Percentiles rank a stretch among this genome's conserved stretches.
Conservation (phyloP, 202 grass and related monocot genomes). For the Carex arenaria region DNA sequence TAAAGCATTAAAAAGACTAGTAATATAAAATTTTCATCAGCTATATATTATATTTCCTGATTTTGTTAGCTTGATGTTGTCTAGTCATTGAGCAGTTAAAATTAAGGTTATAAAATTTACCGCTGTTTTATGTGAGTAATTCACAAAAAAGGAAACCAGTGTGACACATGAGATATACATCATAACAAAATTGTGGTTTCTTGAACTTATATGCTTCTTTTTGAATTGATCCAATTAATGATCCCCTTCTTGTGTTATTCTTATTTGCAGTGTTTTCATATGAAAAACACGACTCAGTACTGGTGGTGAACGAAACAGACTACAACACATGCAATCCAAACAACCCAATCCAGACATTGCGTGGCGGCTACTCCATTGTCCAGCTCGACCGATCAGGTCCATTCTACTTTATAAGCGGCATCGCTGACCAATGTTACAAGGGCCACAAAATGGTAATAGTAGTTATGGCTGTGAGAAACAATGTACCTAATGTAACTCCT, state of each 20-base stretch:
- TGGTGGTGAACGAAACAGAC: conserved; percentile 46
- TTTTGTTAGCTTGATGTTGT: not conserved
- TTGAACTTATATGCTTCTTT: not conserved
- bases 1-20: not conserved
- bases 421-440: conserved; percentile 40
- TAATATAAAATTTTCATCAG: not conserved
- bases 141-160: not conserved
- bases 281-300: conserved; percentile 29
- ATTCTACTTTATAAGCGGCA: conserved; percentile 83
- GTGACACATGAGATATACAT: not conserved
- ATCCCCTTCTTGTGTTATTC: not conserved
- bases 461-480: conserved; percentile 43
- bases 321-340: conserved; percentile 56
- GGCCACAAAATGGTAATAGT: conserved; percentile 62
- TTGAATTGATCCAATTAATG: not conserved
- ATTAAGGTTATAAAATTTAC: not conserved
- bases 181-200: not conserved
- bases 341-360: conserved; percentile 47
- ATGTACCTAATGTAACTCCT: not conserved
- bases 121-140: not conserved
- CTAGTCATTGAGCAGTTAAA: not conserved
- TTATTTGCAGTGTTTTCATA: conserved; percentile 48
- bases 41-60: not conserved
- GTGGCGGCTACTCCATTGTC: conserved; percentile 44
- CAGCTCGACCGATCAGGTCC: conserved; percentile 45